phyloP scores from a whole-genome alignment of 768 basidiomycete species.

The Naganishia friedmannii region DNA sequence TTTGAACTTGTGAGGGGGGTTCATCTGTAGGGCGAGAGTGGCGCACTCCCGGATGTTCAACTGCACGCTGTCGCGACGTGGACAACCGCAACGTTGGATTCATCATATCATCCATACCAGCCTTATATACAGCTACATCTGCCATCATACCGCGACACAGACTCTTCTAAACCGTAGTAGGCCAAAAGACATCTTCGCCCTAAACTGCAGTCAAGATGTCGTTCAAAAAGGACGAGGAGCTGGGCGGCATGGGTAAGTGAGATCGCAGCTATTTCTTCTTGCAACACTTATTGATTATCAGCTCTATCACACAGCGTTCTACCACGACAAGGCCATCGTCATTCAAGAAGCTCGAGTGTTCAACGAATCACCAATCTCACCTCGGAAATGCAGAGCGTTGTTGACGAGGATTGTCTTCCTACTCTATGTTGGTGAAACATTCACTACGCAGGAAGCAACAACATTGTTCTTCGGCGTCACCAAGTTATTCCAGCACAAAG shows the following conservation, averaged over 20 bases:
- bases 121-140: neutral
- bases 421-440: constrained; percentile 91
- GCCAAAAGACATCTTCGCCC: neutral
- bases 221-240: constrained; percentile 97
- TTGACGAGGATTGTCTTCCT: constrained; percentile 95
- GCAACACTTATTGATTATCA: neutral
- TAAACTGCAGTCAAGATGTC: constrained; percentile 54
- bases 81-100: constrained; percentile 11
- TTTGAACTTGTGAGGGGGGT: too few relatives aligned
- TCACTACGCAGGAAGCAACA: constrained; percentile 92
- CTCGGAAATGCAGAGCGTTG: constrained; percentile 91
- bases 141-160: neutral
- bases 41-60: neutral
- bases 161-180: neutral
- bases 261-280: constrained; percentile 53
- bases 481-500: constrained; percentile 98
- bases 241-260: constrained; percentile 72
- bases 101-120: constrained; percentile 1
- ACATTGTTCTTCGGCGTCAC: constrained; percentile 98
- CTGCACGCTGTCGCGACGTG: constrained; percentile 4
- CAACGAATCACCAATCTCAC: constrained; percentile 98
- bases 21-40: constrained; percentile 4
- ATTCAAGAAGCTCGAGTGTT: constrained; percentile 98
- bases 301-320: constrained; percentile 41
- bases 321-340: constrained; percentile 87